Base-by-base conservation (phyloP, 805 yeast species). In the Blastobotrys mokoenaii region DNA sequence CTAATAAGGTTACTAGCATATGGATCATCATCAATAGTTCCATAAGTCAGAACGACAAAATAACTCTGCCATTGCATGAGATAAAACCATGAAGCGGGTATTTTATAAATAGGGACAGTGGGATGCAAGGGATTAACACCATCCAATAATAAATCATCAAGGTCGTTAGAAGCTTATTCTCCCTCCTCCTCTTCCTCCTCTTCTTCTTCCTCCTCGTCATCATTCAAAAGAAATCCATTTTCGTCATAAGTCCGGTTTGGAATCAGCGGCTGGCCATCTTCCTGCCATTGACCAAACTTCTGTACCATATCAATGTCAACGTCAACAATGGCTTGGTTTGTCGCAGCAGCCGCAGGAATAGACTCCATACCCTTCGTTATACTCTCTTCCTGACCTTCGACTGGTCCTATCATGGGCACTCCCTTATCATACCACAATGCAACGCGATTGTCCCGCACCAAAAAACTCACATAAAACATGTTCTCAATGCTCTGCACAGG, bases 401-500 rank as follows among this genome's bases (percentile, higher is more conserved):
- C 46, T 10, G 48, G 33, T 8, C 41, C 38, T 3, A 61, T 47
- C 25, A 54, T 48, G 1, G 65, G 67, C 9, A 53, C 40, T 7
- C 56, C 61, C 35, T 51, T 48, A 8, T 50, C 52, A 31, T 75
- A 71, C n/a, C 69, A 76, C 17, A 87, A 53, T 18, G 68, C 64
- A 31, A 87, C 62, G 52, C 70, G 76, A 0, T 84, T 88, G 55
- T 85, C 94, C 54, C 80, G 76, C 1, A 87, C 76, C 38, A 90
- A 65, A 56, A 89, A 88, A 59, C 95, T 83, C 0, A 85, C 73
- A 56, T 80, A 84, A 56, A 89, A 89, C 55, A 90, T 64, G 58
- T 86, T 87, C 60, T 90, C 97, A 2, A 89, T 80, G 1, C 88
- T 75, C 59, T 82, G 88, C 1, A 83, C 69, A 62, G 82, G 89